Conservation (phyloP, 495 filamentous ascomycete species). For the Penicillium goetzii region DNA sequence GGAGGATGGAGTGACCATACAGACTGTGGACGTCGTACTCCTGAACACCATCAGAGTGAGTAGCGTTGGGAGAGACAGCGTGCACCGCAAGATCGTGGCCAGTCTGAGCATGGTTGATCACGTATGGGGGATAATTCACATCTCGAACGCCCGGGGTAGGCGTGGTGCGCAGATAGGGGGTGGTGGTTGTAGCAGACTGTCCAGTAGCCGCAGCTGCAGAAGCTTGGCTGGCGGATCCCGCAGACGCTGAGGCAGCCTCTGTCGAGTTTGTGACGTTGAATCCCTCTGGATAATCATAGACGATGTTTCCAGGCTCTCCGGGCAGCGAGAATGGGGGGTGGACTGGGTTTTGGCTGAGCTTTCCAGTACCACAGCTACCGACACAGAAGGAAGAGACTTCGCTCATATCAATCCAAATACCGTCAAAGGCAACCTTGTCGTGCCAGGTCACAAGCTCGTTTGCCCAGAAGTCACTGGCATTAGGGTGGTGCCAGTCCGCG, state of each 20-base stretch:
- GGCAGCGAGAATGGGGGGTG: slow-evolving; percentile 70
- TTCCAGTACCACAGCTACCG: slow-evolving; percentile 72
- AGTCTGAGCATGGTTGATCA: slow-evolving; percentile 72
- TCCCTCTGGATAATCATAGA: slow-evolving; percentile 69
- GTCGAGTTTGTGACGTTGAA: slow-evolving; percentile 72
- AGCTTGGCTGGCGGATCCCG: slow-evolving; percentile 55
- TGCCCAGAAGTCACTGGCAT: slow-evolving; percentile 70
- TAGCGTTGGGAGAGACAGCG: slow-evolving; percentile 77
- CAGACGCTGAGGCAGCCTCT: slow-evolving; percentile 64
- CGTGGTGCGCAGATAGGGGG: slow-evolving; percentile 61
- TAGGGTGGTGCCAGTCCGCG: slow-evolving; percentile 62
- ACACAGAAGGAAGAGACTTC: slow-evolving; percentile 81
- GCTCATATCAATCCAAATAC: slow-evolving; percentile 67
- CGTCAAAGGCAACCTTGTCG: slow-evolving; percentile 60
- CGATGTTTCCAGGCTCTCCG: slow-evolving; percentile 63
- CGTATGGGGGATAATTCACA: slow-evolving; percentile 79
- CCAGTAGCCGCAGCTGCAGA: slow-evolving; percentile 44
- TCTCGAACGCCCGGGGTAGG: slow-evolving; percentile 73
- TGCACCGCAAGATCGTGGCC: slow-evolving; percentile 72
- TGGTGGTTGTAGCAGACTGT: slow-evolving; percentile 41
- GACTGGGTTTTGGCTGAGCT: slow-evolving; percentile 69
- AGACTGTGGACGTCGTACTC: slow-evolving; percentile 86
- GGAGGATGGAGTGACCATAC: slow-evolving; percentile 74
- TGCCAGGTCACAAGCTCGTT: slow-evolving; percentile 66
- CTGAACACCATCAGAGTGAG: slow-evolving; percentile 68